These are phyloP conservation scores for Saccharomycopsis microspora DNA, from an alignment of 805 yeast genomes.

Conservation along the genomic window DNA sequence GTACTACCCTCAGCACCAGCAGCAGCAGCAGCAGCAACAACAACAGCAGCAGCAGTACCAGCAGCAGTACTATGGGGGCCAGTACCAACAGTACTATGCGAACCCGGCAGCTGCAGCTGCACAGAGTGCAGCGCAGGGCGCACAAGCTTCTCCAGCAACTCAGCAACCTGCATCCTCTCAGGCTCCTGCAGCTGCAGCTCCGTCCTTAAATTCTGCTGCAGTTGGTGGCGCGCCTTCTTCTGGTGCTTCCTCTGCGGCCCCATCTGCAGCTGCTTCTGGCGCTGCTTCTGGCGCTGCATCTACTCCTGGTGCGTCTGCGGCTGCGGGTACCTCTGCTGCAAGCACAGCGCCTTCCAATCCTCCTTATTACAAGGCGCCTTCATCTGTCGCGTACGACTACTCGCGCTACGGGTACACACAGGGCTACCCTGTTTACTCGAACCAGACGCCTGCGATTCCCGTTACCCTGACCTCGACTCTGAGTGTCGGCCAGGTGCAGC, in stretches of 20 bases:
- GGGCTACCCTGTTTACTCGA: slow-evolving; percentile 13
- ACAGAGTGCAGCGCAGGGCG: not conserved
- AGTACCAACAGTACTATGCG: not conserved
- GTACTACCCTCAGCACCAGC: slow-evolving; percentile 10
- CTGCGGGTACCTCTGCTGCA: not conserved
- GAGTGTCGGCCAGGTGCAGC: slow-evolving; percentile 26
- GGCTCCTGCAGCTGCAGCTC: not conserved
- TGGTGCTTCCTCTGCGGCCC: too few species aligned
- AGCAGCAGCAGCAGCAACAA: slow-evolving; percentile 3
- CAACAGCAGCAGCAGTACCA: slow-evolving; percentile 1
- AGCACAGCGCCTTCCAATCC: not conserved
- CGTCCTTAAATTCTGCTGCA: too few species aligned
- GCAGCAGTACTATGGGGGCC: not conserved
- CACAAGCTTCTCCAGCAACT: too few species aligned
- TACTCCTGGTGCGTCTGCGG: slow-evolving; percentile 1
- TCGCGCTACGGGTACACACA: slow-evolving; percentile 13
- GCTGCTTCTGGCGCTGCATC: not conserved
- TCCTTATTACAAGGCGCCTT: slow-evolving; percentile 10
- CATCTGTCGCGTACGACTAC: slow-evolving; percentile 15
- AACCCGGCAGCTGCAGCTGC: not conserved
- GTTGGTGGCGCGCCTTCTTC: too few species aligned
- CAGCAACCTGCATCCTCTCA: too few species aligned
- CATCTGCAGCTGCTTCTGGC: too few species aligned
- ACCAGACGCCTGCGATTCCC: not conserved
- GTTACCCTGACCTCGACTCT: slow-evolving; percentile 1